Conservation (phyloP, 441 rosid species). For the Populus hybrid region DNA sequence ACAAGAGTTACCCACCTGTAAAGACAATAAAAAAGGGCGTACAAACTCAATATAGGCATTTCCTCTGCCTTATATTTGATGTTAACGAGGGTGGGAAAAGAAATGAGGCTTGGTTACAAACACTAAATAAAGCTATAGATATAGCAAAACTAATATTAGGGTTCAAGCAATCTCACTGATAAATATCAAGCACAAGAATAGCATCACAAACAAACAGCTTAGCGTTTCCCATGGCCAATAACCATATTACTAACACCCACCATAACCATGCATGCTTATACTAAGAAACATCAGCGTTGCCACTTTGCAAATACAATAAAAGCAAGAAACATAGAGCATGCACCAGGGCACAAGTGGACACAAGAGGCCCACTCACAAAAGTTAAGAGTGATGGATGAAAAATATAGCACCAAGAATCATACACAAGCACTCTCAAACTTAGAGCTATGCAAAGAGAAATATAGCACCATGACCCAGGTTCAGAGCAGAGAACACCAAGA, state of each 20-base stretch:
- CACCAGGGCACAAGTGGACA: background rate
- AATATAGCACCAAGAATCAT: background rate
- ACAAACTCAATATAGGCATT: slow-evolving; percentile 9
- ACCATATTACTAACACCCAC: slow-evolving; percentile 1
- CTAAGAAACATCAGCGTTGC: background rate
- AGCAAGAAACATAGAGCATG: background rate
- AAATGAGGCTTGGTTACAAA: background rate
- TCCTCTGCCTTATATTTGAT: background rate
- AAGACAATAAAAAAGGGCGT: slow-evolving; percentile 4
- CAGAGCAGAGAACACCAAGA: background rate
- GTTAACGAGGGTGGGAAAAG: background rate
- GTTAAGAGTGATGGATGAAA: background rate
- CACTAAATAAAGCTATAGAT: background rate
- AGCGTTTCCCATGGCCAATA: background rate
- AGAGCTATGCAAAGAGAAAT: background rate
- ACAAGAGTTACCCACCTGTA: slow-evolving; percentile 47
- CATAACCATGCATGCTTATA: background rate
- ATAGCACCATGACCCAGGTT: background rate
- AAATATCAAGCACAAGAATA: slow-evolving; percentile 3
- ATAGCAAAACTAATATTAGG: slow-evolving; percentile 3
- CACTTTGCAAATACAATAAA: background rate
- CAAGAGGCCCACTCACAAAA: background rate
- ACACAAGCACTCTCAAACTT: background rate
- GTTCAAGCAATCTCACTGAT: background rate
- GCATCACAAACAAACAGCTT: background rate